Evolutionary conservation across 371 early-diverging fungal genomes (phyloP).

Genomic region (Mortierella sp.): DNA sequence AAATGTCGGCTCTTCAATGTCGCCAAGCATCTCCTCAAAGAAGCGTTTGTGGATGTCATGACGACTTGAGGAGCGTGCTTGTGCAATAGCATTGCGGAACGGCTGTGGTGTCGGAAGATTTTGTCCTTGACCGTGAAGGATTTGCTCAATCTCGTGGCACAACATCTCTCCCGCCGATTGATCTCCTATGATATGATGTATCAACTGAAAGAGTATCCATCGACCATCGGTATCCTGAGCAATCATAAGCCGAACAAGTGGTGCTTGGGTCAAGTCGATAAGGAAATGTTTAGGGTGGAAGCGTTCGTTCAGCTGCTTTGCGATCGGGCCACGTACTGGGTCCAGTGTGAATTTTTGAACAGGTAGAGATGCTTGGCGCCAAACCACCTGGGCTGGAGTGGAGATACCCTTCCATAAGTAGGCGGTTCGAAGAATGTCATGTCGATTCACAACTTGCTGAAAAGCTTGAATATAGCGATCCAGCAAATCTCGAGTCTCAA

Average conservation of each 20-base stretch:
- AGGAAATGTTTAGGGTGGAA: slow-evolving; percentile 4
- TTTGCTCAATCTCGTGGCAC: slow-evolving; percentile 7
- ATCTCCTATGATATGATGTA: slow-evolving; percentile 24
- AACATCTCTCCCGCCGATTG: slow-evolving; percentile 14
- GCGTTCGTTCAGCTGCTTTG: slow-evolving; percentile 1
- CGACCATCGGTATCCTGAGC: slow-evolving; percentile 6
- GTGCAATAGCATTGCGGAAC: neutral
- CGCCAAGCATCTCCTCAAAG: slow-evolving; percentile 22
- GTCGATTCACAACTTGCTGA: too few species aligned
- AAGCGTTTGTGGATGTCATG: slow-evolving; percentile 1
- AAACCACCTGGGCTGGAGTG: slow-evolving; percentile 24
- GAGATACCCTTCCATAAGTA: slow-evolving; percentile 9
- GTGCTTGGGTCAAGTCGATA: neutral
- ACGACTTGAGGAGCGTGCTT: slow-evolving; percentile 2
- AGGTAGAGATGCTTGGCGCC: slow-evolving; percentile 2
- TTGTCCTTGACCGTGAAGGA: slow-evolving; percentile 12
- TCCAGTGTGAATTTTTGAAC: slow-evolving; percentile 5
- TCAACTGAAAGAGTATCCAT: slow-evolving; percentile 13
- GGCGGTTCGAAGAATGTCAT: slow-evolving; percentile 17
- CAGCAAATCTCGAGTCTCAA: slow-evolving; percentile 8
- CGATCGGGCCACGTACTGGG: slow-evolving; percentile 15
- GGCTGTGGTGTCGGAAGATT: slow-evolving; percentile 12
- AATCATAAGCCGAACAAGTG: neutral
- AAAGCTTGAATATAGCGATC: slow-evolving; percentile 14
- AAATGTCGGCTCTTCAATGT: slow-evolving; percentile 13